phyloP scores from a whole-genome alignment of 176 grass and related monocot species.

The Cenchrus fungigraminus region DNA sequence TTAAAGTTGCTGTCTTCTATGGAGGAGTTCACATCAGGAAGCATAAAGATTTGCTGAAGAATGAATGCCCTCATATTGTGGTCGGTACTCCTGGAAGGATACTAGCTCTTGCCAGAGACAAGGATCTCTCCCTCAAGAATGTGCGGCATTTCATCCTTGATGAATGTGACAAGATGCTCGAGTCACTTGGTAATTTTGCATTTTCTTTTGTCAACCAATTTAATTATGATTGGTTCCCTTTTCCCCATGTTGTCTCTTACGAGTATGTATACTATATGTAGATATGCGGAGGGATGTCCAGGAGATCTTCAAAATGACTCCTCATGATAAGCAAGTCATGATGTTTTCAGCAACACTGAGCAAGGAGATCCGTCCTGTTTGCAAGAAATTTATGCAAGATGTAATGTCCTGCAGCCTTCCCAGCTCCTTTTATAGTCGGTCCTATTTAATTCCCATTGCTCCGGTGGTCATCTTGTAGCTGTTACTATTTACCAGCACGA shows the following conservation, averaged over 20 bases:
- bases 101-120: constrained; percentile 76
- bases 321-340: constrained; percentile 99
- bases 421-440: constrained; percentile 52
- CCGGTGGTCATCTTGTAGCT: neutral
- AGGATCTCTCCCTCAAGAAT: constrained; percentile 98
- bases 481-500: neutral
- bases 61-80: constrained; percentile 97
- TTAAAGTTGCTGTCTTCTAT: constrained; percentile 98
- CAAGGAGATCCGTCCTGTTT: constrained; percentile 96
- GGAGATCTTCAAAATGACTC: constrained; percentile 99
- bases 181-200: constrained; percentile 80
- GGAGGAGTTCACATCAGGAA: constrained; percentile 95
- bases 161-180: constrained; percentile 99
- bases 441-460: constrained; percentile 49
- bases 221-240: neutral
- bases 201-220: neutral
- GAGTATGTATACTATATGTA: constrained; percentile 47
- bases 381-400: constrained; percentile 99
- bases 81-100: constrained; percentile 83
- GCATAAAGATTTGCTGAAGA: constrained; percentile 96
- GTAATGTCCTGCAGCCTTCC: constrained; percentile 75
- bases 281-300: constrained; percentile 98
- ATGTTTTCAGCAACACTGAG: constrained; percentile 99
- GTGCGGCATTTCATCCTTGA: constrained; percentile 99
- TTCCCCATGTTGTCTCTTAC: neutral